Conservation (phyloP, 2,329 filamentous ascomycete species). For the Amylocarpus encephaloides region DNA sequence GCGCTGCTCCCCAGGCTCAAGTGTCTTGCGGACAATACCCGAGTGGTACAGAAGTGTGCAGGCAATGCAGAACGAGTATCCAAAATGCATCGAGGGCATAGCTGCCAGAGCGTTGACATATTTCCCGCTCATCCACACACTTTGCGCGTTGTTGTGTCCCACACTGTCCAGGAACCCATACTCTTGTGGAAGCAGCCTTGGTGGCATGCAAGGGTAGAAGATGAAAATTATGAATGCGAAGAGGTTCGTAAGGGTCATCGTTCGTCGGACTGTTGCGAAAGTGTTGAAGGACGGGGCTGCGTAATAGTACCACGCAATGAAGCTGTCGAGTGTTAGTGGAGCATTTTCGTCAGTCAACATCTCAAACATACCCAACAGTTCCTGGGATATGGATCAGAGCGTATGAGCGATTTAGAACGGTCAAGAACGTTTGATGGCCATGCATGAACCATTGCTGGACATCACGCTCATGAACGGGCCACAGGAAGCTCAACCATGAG, state of each 20-base stretch:
- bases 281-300: slow-evolving; percentile 43
- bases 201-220: slow-evolving; percentile 47
- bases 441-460: slow-evolving; percentile 53
- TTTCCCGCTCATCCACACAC: slow-evolving; percentile 44
- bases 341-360: neutral
- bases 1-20: slow-evolving; percentile 37
- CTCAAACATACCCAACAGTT: slow-evolving; percentile 44
- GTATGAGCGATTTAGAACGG: slow-evolving; percentile 51
- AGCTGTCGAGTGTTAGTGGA: slow-evolving; percentile 35
- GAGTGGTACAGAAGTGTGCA: slow-evolving; percentile 47
- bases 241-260: slow-evolving; percentile 48
- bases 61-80: slow-evolving; percentile 48
- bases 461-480: slow-evolving; percentile 44
- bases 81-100: slow-evolving; percentile 49
- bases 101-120: slow-evolving; percentile 45
- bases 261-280: slow-evolving; percentile 41
- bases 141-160: slow-evolving; percentile 42
- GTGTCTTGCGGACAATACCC: slow-evolving; percentile 35
- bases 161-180: slow-evolving; percentile 46
- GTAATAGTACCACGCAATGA: slow-evolving; percentile 59
- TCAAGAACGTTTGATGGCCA: slow-evolving; percentile 45
- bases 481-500: slow-evolving; percentile 43
- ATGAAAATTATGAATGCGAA: slow-evolving; percentile 46
- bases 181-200: slow-evolving; percentile 42
- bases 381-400: slow-evolving; percentile 55